phyloP scores from a whole-genome alignment of 345 rosid species.

The Syzygium grande region DNA sequence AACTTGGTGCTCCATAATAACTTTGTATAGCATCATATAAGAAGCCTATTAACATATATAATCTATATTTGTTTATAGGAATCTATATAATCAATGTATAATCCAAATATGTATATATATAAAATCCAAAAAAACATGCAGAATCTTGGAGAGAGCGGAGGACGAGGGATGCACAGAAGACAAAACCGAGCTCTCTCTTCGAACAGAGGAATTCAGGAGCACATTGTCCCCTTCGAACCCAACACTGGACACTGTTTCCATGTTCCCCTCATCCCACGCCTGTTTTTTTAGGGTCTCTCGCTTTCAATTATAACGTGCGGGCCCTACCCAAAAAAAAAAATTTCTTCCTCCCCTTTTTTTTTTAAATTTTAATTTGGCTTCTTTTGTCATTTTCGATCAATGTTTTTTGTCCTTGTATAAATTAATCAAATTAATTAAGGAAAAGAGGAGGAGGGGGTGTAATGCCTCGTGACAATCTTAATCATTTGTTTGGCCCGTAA shows the following conservation, averaged over 20 bases:
- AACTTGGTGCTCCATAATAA: neutral
- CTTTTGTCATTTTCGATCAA: neutral
- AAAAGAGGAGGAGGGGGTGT: neutral
- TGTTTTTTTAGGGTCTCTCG: neutral
- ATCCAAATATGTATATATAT: neutral
- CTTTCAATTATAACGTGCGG: neutral
- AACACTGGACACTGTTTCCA: constrained; percentile 42
- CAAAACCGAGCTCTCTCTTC: neutral
- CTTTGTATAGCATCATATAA: neutral
- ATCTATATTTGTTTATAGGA: neutral
- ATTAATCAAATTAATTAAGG: neutral
- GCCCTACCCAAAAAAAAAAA: neutral
- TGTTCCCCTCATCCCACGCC: constrained; percentile 29
- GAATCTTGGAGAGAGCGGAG: neutral
- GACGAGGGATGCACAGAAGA: neutral
- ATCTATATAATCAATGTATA: neutral
- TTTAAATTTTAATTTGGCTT: neutral
- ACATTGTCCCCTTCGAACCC: constrained; percentile 58
- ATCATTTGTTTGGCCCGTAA: constrained; percentile 3
- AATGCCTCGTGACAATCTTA: neutral
- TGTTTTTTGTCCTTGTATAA: neutral
- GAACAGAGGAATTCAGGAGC: constrained; percentile 18
- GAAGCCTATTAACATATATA: neutral
- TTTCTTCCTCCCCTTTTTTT: neutral
- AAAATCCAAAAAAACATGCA: neutral